phyloP scores from a whole-genome alignment of 371 early-diverging fungal species.

The Quaeritorhiza haematococci region DNA sequence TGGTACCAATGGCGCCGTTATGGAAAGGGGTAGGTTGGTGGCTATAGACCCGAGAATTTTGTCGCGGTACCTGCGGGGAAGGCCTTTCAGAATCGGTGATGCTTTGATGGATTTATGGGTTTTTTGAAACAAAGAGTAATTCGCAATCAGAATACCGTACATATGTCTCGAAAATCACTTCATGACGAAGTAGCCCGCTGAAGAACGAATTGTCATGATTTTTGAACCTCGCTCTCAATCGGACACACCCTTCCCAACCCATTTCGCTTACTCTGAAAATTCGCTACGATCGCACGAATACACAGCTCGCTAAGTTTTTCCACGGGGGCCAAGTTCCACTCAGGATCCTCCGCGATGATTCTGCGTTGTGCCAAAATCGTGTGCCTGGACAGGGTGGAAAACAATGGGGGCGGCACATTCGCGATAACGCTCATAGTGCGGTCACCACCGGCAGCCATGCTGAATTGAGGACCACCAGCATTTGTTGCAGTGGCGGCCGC shows the following conservation, averaged over 20 bases:
- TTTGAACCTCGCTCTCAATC: background rate
- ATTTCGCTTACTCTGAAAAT: constrained; percentile 34
- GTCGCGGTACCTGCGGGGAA: constrained; percentile 36
- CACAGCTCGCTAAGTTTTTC: constrained; percentile 36
- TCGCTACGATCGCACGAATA: constrained; percentile 31
- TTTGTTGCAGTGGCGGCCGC: no score
- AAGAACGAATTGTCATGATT: background rate
- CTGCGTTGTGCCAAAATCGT: constrained; percentile 37
- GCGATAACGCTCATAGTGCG: no score
- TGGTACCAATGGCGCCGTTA: constrained; percentile 41
- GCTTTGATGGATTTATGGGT: constrained; percentile 9
- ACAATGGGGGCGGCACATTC: no score
- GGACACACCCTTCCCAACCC: background rate
- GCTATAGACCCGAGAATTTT: constrained; percentile 29
- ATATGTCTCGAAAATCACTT: no score
- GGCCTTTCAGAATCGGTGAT: constrained; percentile 24
- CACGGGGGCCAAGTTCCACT: constrained; percentile 44
- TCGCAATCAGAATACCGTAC: no score
- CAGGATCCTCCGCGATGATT: constrained; percentile 42
- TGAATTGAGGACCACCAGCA: no score
- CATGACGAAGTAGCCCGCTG: no score
- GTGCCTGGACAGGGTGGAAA: no score
- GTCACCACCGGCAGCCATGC: no score
- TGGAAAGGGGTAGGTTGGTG: constrained; percentile 28
- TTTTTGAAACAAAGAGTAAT: no score